Evolutionary conservation across 352 stramenopile species (phyloP).

Genomic region (Phytophthora citricola): DNA sequence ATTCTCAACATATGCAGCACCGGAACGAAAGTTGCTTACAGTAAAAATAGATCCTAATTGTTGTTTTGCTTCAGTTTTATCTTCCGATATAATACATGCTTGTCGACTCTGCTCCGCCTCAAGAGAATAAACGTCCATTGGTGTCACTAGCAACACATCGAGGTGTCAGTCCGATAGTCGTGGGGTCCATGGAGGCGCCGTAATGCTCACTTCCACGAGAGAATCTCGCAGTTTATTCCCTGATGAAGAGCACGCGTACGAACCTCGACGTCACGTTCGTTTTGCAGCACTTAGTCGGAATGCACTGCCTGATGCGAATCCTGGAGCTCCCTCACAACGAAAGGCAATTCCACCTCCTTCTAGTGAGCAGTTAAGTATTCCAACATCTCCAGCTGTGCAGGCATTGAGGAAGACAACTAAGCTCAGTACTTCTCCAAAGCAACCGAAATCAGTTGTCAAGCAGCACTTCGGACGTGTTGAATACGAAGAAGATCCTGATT

Average conservation of each 20-base stretch:
- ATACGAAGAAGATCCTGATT: conserved; percentile 8
- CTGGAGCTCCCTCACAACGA: not conserved
- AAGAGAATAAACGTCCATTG: too few relatives aligned
- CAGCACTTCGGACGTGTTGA: not conserved
- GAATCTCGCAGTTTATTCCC: conserved; percentile 21
- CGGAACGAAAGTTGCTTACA: too few relatives aligned
- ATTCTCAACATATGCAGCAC: too few relatives aligned
- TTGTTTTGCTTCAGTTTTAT: too few relatives aligned
- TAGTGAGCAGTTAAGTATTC: not conserved
- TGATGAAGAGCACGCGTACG: conserved; percentile 26
- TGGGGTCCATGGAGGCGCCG: conserved; percentile 3
- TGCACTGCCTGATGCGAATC: conserved; percentile 4
- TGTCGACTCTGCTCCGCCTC: not conserved
- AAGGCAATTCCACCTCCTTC: not conserved
- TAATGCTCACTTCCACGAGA: conserved; percentile 17
- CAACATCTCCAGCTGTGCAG: conserved; percentile 16
- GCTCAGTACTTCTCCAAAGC: not conserved
- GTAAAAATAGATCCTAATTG: too few relatives aligned
- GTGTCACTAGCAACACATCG: not conserved
- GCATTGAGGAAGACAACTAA: conserved; percentile 10
- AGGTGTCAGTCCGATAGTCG: not conserved
- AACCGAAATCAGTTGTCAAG: not conserved
- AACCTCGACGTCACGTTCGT: conserved; percentile 21
- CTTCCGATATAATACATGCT: not conserved
- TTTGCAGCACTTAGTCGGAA: conserved; percentile 24